Evolutionary conservation across 257 asterid genomes (phyloP).

Genomic region (Solanum neorickii): DNA sequence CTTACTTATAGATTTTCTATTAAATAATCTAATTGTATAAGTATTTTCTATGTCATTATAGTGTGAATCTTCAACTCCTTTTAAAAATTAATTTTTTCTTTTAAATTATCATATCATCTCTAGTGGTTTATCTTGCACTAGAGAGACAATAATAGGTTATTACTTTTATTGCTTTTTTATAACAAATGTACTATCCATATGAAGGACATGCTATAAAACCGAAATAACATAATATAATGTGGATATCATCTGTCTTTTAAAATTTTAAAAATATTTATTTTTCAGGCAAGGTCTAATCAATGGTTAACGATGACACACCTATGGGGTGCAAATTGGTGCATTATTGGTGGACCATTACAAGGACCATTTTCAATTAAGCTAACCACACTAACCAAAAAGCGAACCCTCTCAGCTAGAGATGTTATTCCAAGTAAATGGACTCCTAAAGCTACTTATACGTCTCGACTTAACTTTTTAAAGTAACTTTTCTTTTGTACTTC

Average conservation of each 20-base stretch:
- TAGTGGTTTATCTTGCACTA: neutral
- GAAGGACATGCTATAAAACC: neutral
- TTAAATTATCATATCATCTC: fast-evolving
- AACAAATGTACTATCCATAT: neutral
- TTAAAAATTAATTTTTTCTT: neutral
- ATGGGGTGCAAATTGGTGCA: slow-evolving; percentile 97
- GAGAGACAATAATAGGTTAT: neutral
- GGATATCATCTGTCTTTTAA: neutral
- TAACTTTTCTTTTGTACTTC: too few species aligned
- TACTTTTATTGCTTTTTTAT: neutral
- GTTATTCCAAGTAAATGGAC: slow-evolving; percentile 86
- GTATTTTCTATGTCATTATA: neutral
- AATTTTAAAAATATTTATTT: neutral
- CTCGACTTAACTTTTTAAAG: slow-evolving; percentile 66
- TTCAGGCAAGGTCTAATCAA: slow-evolving; percentile 36
- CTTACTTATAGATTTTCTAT: neutral
- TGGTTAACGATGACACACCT: slow-evolving; percentile 84
- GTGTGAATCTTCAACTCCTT: neutral
- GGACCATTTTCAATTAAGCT: slow-evolving; percentile 86
- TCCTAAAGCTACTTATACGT: slow-evolving; percentile 86
- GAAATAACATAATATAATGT: neutral
- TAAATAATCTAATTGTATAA: neutral
- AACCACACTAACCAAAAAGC: slow-evolving; percentile 51
- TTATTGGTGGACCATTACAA: slow-evolving; percentile 61
- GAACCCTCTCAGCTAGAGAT: slow-evolving; percentile 64